Evolutionary conservation across 805 yeast genomes (phyloP).

Genomic region (Naumovozyma castellii): DNA sequence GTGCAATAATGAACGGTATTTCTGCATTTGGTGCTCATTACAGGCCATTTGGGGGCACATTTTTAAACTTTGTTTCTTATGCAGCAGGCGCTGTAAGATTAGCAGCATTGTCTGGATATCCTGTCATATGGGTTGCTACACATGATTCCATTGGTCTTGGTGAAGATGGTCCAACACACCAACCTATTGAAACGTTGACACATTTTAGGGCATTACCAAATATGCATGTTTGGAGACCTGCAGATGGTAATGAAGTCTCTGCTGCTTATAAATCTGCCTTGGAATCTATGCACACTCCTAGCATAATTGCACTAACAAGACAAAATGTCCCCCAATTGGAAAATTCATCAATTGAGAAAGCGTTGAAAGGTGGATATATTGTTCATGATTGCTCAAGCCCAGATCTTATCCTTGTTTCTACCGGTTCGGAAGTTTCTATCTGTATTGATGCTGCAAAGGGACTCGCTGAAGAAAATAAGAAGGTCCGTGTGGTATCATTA

Average conservation of each 20-base stretch:
- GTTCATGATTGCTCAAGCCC: slow-evolving; percentile 47
- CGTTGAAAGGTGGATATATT: slow-evolving; percentile 91
- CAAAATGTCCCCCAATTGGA: slow-evolving; percentile 88
- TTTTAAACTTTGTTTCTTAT: slow-evolving; percentile 85
- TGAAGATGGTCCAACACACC: slow-evolving; percentile 92
- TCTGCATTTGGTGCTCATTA: slow-evolving; percentile 79
- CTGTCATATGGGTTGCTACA: slow-evolving; percentile 81
- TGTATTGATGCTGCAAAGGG: slow-evolving; percentile 75
- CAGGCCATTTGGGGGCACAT: slow-evolving; percentile 94
- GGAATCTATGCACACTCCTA: slow-evolving; percentile 54
- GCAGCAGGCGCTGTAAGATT: slow-evolving; percentile 84
- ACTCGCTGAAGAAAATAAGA: slow-evolving; percentile 45
- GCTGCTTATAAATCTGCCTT: slow-evolving; percentile 70
- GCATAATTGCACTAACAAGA: slow-evolving; percentile 70
- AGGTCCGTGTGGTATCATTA: slow-evolving; percentile 77
- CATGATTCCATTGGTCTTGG: slow-evolving; percentile 88
- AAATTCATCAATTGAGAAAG: slow-evolving; percentile 87
- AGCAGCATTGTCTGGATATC: slow-evolving; percentile 74
- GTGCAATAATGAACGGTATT: slow-evolving; percentile 96
- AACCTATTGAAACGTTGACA: slow-evolving; percentile 82
- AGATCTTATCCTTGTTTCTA: slow-evolving; percentile 70
- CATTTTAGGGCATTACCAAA: slow-evolving; percentile 82
- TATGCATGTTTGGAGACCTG: slow-evolving; percentile 84
- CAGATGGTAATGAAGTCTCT: slow-evolving; percentile 83
- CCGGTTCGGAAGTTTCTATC: slow-evolving; percentile 87